Evolutionary conservation across 2,329 filamentous ascomycete species (phyloP).

Genomic region (Botrytis fragariae): DNA sequence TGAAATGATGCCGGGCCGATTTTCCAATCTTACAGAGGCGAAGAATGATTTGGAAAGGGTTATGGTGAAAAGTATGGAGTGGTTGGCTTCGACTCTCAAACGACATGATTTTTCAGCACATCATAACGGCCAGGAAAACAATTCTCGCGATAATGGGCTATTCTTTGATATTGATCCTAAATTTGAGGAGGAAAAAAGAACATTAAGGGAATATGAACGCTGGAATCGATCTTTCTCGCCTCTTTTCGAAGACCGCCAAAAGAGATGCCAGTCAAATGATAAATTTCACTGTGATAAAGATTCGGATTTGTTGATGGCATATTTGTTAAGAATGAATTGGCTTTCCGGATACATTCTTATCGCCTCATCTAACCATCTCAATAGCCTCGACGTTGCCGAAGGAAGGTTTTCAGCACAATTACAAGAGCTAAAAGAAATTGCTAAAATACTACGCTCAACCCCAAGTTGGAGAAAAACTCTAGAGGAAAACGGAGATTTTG

Average conservation of each 20-base stretch:
- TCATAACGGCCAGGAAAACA: neutral
- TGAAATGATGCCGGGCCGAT: slow-evolving; percentile 29
- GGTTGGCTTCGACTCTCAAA: slow-evolving; percentile 31
- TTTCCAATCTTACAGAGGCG: slow-evolving; percentile 25
- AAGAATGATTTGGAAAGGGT: slow-evolving; percentile 26
- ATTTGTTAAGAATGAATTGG: slow-evolving; percentile 11
- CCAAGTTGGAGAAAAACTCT: slow-evolving; percentile 12
- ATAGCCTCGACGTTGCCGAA: neutral
- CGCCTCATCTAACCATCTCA: slow-evolving; percentile 9
- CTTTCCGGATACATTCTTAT: slow-evolving; percentile 16
- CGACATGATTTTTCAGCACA: slow-evolving; percentile 26
- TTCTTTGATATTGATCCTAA: slow-evolving; percentile 31
- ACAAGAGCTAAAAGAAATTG: slow-evolving; percentile 9
- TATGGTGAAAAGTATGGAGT: slow-evolving; percentile 31
- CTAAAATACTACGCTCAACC: neutral
- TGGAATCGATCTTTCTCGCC: slow-evolving; percentile 31
- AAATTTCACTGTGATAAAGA: slow-evolving; percentile 12
- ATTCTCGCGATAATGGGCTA: slow-evolving; percentile 14
- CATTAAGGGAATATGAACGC: slow-evolving; percentile 29
- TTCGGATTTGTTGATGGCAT: slow-evolving; percentile 6
- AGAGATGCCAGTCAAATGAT: slow-evolving; percentile 21
- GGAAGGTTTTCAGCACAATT: slow-evolving; percentile 7
- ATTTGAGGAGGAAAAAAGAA: slow-evolving; percentile 27
- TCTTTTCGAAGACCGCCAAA: slow-evolving; percentile 15
- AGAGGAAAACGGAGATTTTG: slow-evolving; percentile 28